Evolutionary conservation across 192 early-diverging fungal species (phyloP), one percentile per base, ranked within the genome.

Genomic region (Coemansia umbellata): DNA sequence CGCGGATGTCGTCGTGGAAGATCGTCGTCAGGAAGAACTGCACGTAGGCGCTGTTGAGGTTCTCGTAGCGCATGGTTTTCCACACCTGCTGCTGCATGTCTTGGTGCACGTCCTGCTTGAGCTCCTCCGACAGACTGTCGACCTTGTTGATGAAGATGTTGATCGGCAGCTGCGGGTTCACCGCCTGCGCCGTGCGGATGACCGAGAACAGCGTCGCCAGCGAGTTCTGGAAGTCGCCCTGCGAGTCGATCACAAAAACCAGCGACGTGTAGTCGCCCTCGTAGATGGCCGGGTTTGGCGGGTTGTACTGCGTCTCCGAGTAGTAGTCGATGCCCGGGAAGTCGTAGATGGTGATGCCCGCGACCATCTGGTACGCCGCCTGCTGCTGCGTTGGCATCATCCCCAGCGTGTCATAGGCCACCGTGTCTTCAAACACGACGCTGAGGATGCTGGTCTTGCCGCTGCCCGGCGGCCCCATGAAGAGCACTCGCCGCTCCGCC

Each of bases 91-190:
- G 91, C 58, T 97, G 92, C 41, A 98, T 92, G 43, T 96, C 94
- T 31, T 91, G 81, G 77, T 94, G 91, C 22, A 89, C 95, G 64
- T 98, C 91, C 85, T 91, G 86, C 81, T 95, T 94, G 69, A 90
- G 89, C 55, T 98, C 95, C 58, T 96, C 93, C 0, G 89, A 90
- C 36, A 98, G 76, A 24, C 92, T 92, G 57, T 98, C 95, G 2
- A 95, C 89, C 78, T 98, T 98, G 79, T 98, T 91, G 44, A 98
- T 87, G 49, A 98, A 88, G 6, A 98, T 87, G 63, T 97, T 93
- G 69, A 94, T 93, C 0, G 86, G 84, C 8, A 98, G 87, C 50
- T 82, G 79, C 45, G 84, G 81, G 60, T 97, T 98, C 28, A 86
- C 81, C 45, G 81, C 67, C 60, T 89, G 85, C 5, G 93, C 93